A percentile compares a stretch with the other conserved stretches of the same genome.
Conservation (phyloP, 441 rosid genomes). For the Erysimum pusillum region DNA sequence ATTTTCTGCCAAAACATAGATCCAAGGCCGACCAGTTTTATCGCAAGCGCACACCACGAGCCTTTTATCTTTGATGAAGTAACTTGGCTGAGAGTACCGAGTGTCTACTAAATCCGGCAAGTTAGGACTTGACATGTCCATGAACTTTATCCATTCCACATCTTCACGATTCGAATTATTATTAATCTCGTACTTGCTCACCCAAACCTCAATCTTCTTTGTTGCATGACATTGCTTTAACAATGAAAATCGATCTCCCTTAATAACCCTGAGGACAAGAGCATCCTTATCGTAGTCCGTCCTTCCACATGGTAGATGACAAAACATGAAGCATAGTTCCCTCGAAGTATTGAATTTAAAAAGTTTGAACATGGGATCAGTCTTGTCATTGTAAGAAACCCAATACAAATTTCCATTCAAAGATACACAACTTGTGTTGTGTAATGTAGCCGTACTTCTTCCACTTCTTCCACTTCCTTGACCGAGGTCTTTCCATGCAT, state of each 20-base stretch:
- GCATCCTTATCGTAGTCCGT: neutral
- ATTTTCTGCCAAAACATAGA: neutral
- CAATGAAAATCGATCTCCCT: conserved; percentile 11
- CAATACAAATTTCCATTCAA: neutral
- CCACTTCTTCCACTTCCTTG: too few species aligned
- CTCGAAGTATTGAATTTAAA: neutral
- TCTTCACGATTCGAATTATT: neutral
- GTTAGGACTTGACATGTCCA: conserved; percentile 8
- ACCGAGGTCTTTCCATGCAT: neutral
- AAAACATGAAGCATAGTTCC: neutral
- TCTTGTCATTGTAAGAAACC: neutral
- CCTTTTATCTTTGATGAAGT: conserved; percentile 3
- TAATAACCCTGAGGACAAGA: neutral
- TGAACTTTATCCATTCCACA: conserved; percentile 6
- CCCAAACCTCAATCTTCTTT: conserved; percentile 8
- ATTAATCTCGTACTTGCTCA: neutral
- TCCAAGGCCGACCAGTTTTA: neutral
- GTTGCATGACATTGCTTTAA: conserved; percentile 5
- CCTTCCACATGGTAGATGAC: neutral
- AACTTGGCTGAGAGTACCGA: neutral
- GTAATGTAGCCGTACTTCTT: too few species aligned
- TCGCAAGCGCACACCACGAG: conserved; percentile 1
- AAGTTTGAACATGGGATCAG: neutral
- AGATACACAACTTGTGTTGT: neutral
- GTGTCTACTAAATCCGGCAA: conserved; percentile 5